Evolutionary conservation across 257 asterid genomes (phyloP), one percentile per base, ranked within the genome.

Genomic region (Nyctanthes arbortristis): DNA sequence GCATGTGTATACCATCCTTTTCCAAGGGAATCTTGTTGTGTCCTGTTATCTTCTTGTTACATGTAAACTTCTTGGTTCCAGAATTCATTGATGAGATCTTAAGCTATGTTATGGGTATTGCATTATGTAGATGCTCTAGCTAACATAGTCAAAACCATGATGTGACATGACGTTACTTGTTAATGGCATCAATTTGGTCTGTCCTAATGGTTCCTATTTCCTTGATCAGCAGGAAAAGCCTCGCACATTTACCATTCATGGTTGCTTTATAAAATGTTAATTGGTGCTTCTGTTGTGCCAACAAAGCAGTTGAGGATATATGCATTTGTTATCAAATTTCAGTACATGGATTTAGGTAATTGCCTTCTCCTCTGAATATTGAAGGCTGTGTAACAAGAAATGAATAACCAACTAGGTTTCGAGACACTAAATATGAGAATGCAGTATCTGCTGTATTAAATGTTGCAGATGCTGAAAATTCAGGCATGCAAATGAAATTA

Each of bases 1-100:
- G 85, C 81, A 93, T 90, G 66, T 24, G 59, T 33, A 87, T 65
- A 96, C 98, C 75, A 88, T 96, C 7, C 90, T 89, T 56, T 75
- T 93, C 54, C 87, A 85, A 75, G 97, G 97, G 62, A 97, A 93
- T 84, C 96, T 93, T 67, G 96, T 90, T 78, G 87, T 93, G n/a
- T n/a, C n/a, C n/a, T n/a, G 97, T 92, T 63, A 65, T 32, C 58
- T 65, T 75, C 73, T 66, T 77, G 22, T 77, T 69, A 29, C 72
- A 68, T 70, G 33, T 32, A 77, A 31, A 36, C 36, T 54, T 54
- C 30, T 59, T 22, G 61, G 12, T 33, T 28, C 66, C 27, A 31
- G 36, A 71, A 22, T 35, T 63, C 25, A 47, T 68, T 64, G 61
- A 47, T 29, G 36, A 62, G 33, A 57, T 57, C 22, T 58, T 33